Base-by-base conservation (phyloP, 1,284 basidiomycete species). In the Leccinum solheimii region DNA sequence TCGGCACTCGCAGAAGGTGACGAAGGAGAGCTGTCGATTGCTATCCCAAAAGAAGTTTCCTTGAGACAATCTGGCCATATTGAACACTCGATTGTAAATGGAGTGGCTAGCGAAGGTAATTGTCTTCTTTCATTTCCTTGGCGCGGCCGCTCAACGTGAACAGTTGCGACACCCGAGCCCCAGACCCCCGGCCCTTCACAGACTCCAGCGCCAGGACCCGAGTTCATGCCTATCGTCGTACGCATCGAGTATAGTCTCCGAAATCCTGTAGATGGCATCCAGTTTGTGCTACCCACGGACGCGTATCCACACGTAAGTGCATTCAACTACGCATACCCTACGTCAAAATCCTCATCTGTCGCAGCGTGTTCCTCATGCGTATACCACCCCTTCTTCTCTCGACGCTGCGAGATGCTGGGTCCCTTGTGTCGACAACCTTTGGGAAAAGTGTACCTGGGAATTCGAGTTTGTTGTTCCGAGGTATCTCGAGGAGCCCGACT, bases 371-470 rank as follows among this genome's bases (percentile, higher is more conserved):
- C 96, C 96, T 32, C 97, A 99, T 76, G 88, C 92, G 59, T 99
- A 92, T 72, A 95, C 95, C 3, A 91, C 90, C 3, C 90, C 95
- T 0, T 92, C 93, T 0, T 92, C 91, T 3, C 88, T 94, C 5
- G 94, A 97, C 71, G 86, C 94, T 11, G 94, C 97, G 8, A 83
- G 97, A 67, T 95, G 94, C 69, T 99, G 97, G 97, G 91, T 98
- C 10, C 97, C 97, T 4, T 99, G 97, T 69, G 79, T 98, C 13
- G 97, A 99, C 76, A 94, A 88, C 72, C 77, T 97, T 13, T 98
- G 95, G 93, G 97, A 98, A 76, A 89, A 94, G 70, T 98, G 94
- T 71, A 97, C 97, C 3, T 99, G 97, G 97, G 97, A 99, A 72
- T 90, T 99, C 58, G 94, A 98, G 74, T 93, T 98, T 73, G 87